These are phyloP conservation scores for Xylariaceae sp. DNA, from an alignment of 2,329 filamentous ascomycete species.

Conservation along the genomic window DNA sequence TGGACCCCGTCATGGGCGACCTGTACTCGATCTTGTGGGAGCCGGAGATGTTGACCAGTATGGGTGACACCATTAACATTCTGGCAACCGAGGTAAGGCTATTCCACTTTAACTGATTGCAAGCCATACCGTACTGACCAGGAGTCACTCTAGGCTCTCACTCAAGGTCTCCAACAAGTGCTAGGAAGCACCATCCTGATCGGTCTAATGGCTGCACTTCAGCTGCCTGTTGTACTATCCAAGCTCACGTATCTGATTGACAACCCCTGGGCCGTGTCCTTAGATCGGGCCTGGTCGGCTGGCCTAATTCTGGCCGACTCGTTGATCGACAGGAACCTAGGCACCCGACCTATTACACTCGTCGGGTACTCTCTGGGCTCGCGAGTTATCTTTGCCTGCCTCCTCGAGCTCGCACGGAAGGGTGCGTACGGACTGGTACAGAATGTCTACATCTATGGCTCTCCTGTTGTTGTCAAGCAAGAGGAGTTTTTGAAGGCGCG, in stretches of 20 bases:
- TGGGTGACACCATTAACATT: slow-evolving; percentile 98
- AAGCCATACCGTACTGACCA: slow-evolving; percentile 5
- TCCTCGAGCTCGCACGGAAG: slow-evolving; percentile 77
- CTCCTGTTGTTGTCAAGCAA: slow-evolving; percentile 81
- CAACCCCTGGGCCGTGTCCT: slow-evolving; percentile 96
- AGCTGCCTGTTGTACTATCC: slow-evolving; percentile 84
- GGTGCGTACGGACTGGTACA: slow-evolving; percentile 83
- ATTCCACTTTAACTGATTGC: neutral
- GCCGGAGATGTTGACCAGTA: slow-evolving; percentile 93
- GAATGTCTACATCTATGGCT: slow-evolving; percentile 92
- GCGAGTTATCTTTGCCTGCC: slow-evolving; percentile 84
- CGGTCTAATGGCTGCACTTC: slow-evolving; percentile 83
- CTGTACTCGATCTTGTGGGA: slow-evolving; percentile 97
- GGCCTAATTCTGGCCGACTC: slow-evolving; percentile 93
- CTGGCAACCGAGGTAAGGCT: slow-evolving; percentile 79
- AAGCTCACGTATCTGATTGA: slow-evolving; percentile 96
- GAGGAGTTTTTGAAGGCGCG: slow-evolving; percentile 80
- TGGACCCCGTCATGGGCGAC: slow-evolving; percentile 96
- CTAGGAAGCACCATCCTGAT: slow-evolving; percentile 84
- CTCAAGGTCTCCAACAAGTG: slow-evolving; percentile 92
- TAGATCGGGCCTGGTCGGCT: slow-evolving; percentile 79
- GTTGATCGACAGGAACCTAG: slow-evolving; percentile 82
- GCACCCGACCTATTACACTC: slow-evolving; percentile 83
- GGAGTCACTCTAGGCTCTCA: slow-evolving; percentile 72
- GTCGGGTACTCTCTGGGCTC: slow-evolving; percentile 92